Percentiles rank a stretch among this genome's conserved stretches.
phyloP scores from a whole-genome alignment of 2,329 filamentous ascomycete genomes.

The Colletotrichum higginsianum region DNA sequence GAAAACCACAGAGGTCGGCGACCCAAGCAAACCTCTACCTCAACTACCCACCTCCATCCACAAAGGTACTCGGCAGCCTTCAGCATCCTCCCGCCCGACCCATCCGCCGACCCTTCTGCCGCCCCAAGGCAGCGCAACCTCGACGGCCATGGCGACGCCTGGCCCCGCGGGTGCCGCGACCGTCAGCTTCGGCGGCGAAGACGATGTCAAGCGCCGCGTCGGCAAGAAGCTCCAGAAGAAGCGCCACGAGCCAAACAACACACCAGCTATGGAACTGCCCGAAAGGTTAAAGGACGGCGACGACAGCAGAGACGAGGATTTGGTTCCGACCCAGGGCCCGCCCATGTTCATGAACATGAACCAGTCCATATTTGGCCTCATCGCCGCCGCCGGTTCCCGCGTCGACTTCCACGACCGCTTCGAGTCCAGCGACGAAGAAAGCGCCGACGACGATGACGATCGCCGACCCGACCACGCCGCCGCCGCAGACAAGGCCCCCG shows the following conservation, averaged over 20 bases:
- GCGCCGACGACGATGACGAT: slow-evolving; percentile 57
- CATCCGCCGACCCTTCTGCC: slow-evolving; percentile 6
- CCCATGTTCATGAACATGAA: slow-evolving; percentile 83
- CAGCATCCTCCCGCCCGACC: neutral
- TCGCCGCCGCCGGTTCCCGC: slow-evolving; percentile 87
- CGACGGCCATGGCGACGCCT: slow-evolving; percentile 34
- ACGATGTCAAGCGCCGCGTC: slow-evolving; percentile 56
- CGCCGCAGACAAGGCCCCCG: neutral
- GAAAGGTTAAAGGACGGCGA: slow-evolving; percentile 67
- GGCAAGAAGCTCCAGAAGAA: slow-evolving; percentile 63
- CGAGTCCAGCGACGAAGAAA: slow-evolving; percentile 88
- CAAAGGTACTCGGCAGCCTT: neutral
- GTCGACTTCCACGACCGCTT: slow-evolving; percentile 87
- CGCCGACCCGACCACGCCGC: slow-evolving; percentile 13
- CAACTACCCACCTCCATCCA: neutral
- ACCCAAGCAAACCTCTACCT: neutral
- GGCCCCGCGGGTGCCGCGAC: slow-evolving; percentile 35
- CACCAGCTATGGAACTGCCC: slow-evolving; percentile 64
- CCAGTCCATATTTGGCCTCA: slow-evolving; percentile 93
- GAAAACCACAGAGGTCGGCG: neutral
- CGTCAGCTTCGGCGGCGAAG: slow-evolving; percentile 53
- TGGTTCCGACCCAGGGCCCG: slow-evolving; percentile 60
- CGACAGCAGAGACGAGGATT: slow-evolving; percentile 64
- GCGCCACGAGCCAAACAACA: slow-evolving; percentile 55
- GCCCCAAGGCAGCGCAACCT: slow-evolving; percentile 18